These are phyloP conservation scores for Camelina sativa DNA, from an alignment of 345 rosid genomes.

Conservation along the genomic window DNA sequence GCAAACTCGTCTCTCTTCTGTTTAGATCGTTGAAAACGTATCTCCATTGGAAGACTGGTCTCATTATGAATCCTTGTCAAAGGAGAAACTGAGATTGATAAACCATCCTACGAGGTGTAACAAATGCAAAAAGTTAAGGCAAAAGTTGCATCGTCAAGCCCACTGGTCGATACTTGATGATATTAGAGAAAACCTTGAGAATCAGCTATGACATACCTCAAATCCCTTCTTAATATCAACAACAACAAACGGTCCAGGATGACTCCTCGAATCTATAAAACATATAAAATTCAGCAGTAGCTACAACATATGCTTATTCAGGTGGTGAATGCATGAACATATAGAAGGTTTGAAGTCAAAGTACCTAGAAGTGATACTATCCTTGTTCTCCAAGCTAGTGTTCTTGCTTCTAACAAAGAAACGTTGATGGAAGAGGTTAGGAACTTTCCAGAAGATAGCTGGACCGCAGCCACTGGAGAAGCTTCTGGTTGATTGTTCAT, in stretches of 20 bases:
- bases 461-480: constrained; percentile 63
- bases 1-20: constrained; percentile 63
- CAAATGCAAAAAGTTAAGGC: constrained; percentile 21
- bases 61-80: constrained; percentile 80
- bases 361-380: constrained; percentile 78
- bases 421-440: constrained; percentile 62
- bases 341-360: constrained; percentile 35
- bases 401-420: constrained; percentile 61
- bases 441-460: constrained; percentile 68
- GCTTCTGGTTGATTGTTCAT: constrained; percentile 52
- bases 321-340: constrained; percentile 28
- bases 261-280: constrained; percentile 76
- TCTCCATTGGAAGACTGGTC: constrained; percentile 76
- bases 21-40: constrained; percentile 75
- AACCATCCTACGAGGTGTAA: constrained; percentile 66
- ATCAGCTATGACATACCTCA: constrained; percentile 59
- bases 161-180: constrained; percentile 13
- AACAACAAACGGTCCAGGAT: constrained; percentile 88
- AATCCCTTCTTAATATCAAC: constrained; percentile 67
- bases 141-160: constrained; percentile 23
- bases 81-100: constrained; percentile 84
- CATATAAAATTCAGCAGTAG: constrained; percentile 28
- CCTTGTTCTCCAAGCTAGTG: constrained; percentile 84
- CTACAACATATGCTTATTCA: constrained; percentile 26
- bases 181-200: constrained; percentile 27